Evolutionary conservation across 148 eudicot species (phyloP).

Genomic region (Gaultheria prostrata): DNA sequence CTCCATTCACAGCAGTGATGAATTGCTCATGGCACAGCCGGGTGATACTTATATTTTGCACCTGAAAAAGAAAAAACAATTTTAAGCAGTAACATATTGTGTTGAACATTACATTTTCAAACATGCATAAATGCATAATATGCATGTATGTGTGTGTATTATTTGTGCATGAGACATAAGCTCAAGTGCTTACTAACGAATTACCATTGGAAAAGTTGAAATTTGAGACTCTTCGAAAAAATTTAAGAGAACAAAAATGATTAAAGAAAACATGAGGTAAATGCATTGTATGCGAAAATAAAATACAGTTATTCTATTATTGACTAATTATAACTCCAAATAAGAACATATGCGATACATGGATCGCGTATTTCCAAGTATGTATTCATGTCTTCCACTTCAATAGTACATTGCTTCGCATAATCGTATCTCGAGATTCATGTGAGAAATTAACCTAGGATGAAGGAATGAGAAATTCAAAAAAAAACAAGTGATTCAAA

Average conservation of each 20-base stretch:
- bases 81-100: not conserved
- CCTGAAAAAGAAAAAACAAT: constrained; percentile 21
- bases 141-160: not conserved
- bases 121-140: not conserved
- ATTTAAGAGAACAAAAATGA: not conserved
- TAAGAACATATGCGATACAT: not conserved
- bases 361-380: not conserved
- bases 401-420: too few relatives aligned
- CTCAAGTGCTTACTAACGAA: not conserved
- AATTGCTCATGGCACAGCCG: constrained; percentile 37
- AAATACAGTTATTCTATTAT: not conserved
- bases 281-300: not conserved
- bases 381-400: too few relatives aligned
- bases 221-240: not conserved
- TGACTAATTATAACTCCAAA: not conserved
- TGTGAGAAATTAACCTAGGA: not conserved
- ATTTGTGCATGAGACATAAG: not conserved
- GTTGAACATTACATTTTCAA: not conserved
- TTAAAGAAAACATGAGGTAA: not conserved
- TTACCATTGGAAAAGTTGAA: not conserved
- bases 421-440: too few relatives aligned
- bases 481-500: not conserved
- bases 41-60: constrained; percentile 36
- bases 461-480: not conserved
- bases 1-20: constrained; percentile 49